phyloP scores from a whole-genome alignment of 73 alveolate genomes.

The Paramecium pentaurelia region DNA sequence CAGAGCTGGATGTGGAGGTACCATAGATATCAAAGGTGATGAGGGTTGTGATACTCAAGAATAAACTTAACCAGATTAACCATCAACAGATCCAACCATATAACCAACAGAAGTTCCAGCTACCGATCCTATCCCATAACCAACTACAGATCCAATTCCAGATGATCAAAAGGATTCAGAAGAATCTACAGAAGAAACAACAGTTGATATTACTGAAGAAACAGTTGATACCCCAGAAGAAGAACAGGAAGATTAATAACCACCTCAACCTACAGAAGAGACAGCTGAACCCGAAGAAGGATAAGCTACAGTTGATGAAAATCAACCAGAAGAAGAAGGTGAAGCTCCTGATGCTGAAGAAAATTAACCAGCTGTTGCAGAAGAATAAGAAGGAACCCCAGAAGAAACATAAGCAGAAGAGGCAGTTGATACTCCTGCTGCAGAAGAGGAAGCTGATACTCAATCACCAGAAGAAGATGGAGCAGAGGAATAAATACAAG shows the following conservation, averaged over 20 bases:
- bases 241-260: background rate
- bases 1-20: constrained; percentile 11
- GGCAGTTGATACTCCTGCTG: background rate
- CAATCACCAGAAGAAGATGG: background rate
- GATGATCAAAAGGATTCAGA: background rate
- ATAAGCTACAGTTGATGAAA: background rate
- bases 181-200: background rate
- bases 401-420: background rate
- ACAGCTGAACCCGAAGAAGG: background rate
- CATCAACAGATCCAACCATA: background rate
- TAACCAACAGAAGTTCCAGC: background rate
- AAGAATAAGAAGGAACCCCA: background rate
- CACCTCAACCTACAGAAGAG: background rate
- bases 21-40: background rate
- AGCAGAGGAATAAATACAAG: background rate
- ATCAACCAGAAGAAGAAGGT: background rate
- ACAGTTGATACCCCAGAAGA: background rate
- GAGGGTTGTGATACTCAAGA: background rate
- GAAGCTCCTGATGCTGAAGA: background rate
- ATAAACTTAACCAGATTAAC: background rate
- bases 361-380: background rate
- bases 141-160: background rate
- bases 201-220: background rate
- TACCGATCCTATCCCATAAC: background rate
- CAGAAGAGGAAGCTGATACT: background rate